A percentile compares a stretch with the other conserved stretches of the same genome.
phyloP scores from a whole-genome alignment of 2,329 filamentous ascomycete genomes.

The Pseudonectria foliicola region DNA sequence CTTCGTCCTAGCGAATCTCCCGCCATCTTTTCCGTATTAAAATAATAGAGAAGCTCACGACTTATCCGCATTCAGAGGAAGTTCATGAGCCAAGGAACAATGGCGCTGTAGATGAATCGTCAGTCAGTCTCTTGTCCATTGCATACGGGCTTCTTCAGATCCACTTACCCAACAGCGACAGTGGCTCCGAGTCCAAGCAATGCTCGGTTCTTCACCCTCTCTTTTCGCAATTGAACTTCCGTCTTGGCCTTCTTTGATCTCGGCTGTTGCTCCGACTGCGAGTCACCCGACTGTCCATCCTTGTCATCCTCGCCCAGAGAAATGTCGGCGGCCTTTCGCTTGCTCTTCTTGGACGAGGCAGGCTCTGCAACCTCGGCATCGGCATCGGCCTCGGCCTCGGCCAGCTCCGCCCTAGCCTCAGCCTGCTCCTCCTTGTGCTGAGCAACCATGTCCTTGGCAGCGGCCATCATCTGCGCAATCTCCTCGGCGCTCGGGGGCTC shows the following conservation, averaged over 20 bases:
- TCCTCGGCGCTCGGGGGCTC: slow-evolving; percentile 70
- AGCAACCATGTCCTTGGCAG: slow-evolving; percentile 83
- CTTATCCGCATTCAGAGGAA: slow-evolving; percentile 33
- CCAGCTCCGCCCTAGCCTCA: slow-evolving; percentile 25
- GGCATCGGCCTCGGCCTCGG: slow-evolving; percentile 36
- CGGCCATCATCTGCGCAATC: slow-evolving; percentile 73
- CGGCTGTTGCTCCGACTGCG: slow-evolving; percentile 38
- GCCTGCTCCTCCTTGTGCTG: slow-evolving; percentile 46
- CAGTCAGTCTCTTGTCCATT: slow-evolving; percentile 11
- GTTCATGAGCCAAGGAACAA: slow-evolving; percentile 46
- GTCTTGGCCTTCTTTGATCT: slow-evolving; percentile 72
- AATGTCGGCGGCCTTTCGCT: slow-evolving; percentile 70
- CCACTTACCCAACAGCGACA: slow-evolving; percentile 80
- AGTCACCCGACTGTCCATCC: slow-evolving; percentile 16
- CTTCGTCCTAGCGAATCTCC: slow-evolving; percentile 15
- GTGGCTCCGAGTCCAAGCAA: slow-evolving; percentile 81
- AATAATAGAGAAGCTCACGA: not conserved
- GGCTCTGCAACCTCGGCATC: slow-evolving; percentile 28
- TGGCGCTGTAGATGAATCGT: slow-evolving; percentile 25
- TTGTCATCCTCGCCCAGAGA: slow-evolving; percentile 53
- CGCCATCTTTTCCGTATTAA: slow-evolving; percentile 5
- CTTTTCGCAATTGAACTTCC: slow-evolving; percentile 73
- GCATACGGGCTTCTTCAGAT: not conserved
- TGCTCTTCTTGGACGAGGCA: slow-evolving; percentile 44
- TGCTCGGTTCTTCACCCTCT: slow-evolving; percentile 79